A percentile compares a stretch with the other conserved stretches of the same genome.
phyloP scores from a whole-genome alignment of 2,329 filamentous ascomycete species.

The Magnaporthiopsis incrustans region DNA sequence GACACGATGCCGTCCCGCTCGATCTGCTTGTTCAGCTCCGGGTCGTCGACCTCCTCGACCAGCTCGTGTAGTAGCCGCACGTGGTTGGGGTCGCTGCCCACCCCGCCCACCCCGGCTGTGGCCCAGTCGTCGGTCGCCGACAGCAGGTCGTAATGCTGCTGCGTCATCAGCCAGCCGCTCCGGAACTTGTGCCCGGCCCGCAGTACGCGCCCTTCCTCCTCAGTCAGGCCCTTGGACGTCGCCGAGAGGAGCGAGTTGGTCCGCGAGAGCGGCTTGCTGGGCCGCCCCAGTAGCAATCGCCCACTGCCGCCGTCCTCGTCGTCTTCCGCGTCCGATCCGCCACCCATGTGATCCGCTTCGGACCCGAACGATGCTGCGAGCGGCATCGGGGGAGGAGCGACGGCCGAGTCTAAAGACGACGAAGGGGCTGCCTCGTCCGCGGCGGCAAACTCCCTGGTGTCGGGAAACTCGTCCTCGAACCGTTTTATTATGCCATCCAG shows the following conservation, averaged over 20 bases:
- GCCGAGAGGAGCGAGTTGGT: constrained; percentile 44
- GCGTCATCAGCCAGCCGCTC: constrained; percentile 37
- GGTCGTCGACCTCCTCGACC: constrained; percentile 54
- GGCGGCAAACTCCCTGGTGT: constrained; percentile 51
- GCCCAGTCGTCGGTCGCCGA: constrained; percentile 32
- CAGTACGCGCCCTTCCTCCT: constrained; percentile 49
- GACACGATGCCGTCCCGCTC: constrained; percentile 51
- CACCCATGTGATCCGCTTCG: constrained; percentile 13
- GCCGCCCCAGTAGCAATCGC: constrained; percentile 21
- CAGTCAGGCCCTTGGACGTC: constrained; percentile 42
- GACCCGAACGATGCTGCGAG: constrained; percentile 15
- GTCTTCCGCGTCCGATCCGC: constrained; percentile 39
- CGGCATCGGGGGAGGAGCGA: constrained; percentile 7
- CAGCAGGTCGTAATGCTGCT: constrained; percentile 43
- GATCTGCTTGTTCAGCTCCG: constrained; percentile 44
- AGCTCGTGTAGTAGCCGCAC: constrained; percentile 49
- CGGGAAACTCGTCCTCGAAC: constrained; percentile 94
- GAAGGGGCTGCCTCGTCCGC: constrained; percentile 11
- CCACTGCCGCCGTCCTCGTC: constrained; percentile 27
- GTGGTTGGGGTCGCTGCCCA: constrained; percentile 42
- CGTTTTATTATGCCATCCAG: constrained; percentile 86
- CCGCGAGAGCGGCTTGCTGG: constrained; percentile 30
- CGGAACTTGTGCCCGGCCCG: constrained; percentile 51
- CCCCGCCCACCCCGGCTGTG: constrained; percentile 10
- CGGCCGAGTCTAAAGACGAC: neutral